Conservation (phyloP, 441 rosid species). For the Lepidium campestre region DNA sequence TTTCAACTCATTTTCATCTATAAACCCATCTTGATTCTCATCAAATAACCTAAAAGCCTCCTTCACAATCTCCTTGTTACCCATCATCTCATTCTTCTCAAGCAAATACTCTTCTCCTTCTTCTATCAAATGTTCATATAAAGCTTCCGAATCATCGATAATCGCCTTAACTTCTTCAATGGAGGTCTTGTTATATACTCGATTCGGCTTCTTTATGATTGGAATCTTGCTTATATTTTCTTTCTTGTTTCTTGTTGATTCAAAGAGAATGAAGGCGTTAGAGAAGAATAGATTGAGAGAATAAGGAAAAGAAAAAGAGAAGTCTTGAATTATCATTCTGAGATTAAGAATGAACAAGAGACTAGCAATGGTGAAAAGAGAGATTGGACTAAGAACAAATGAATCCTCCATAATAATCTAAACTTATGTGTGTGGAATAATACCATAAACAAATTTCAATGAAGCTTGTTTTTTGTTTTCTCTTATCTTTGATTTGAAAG, state of each 20-base stretch:
- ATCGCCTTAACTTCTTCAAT: constrained; percentile 37
- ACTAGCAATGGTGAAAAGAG: constrained; percentile 23
- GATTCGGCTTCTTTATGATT: not conserved
- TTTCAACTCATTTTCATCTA: constrained; percentile 53
- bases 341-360: constrained; percentile 26
- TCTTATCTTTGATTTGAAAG: not conserved
- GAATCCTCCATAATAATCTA: constrained; percentile 27
- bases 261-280: constrained; percentile 8
- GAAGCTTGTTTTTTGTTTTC: not conserved
- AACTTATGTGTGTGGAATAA: constrained; percentile 21
- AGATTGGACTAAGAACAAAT: constrained; percentile 24
- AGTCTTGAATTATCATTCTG: constrained; percentile 27
- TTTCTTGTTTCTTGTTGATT: constrained; percentile 7
- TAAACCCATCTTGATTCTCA: constrained; percentile 56
- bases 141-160: constrained; percentile 27
- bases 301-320: constrained; percentile 21
- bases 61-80: constrained; percentile 31
- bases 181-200: constrained; percentile 8
- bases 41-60: constrained; percentile 59
- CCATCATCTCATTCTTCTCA: constrained; percentile 41
- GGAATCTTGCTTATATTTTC: not conserved
- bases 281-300: constrained; percentile 12
- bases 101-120: constrained; percentile 35
- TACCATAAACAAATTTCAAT: constrained; percentile 13
- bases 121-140: constrained; percentile 20